phyloP scores from a whole-genome alignment of 192 early-diverging fungal genomes.

The Backusella australiensis region DNA sequence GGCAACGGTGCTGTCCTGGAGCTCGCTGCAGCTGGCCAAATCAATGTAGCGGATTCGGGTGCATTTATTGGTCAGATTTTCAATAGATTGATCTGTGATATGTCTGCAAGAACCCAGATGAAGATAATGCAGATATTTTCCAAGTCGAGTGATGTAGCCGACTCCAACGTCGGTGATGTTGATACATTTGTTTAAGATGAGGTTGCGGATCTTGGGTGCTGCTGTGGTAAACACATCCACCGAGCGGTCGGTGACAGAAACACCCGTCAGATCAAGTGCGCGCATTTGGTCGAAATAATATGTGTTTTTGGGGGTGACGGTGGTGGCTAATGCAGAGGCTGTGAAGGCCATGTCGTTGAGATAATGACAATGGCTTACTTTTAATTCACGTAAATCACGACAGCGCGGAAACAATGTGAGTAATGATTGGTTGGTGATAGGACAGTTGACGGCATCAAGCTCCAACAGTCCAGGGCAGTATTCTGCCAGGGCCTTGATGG shows the following conservation, averaged over 20 bases:
- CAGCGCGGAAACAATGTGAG: slow-evolving; percentile 41
- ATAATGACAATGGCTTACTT: slow-evolving; percentile 37
- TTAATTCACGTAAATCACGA: slow-evolving; percentile 50
- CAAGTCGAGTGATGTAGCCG: slow-evolving; percentile 40
- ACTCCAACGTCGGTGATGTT: slow-evolving; percentile 48
- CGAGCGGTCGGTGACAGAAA: slow-evolving; percentile 46
- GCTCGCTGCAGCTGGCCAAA: slow-evolving; percentile 49
- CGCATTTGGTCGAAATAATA: slow-evolving; percentile 47
- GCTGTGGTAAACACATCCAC: slow-evolving; percentile 40
- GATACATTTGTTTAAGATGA: slow-evolving; percentile 53
- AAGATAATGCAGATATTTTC: slow-evolving; percentile 56
- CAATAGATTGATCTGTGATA: slow-evolving; percentile 49
- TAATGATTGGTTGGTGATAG: slow-evolving; percentile 46
- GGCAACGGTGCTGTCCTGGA: slow-evolving; percentile 49
- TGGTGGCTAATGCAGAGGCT: slow-evolving; percentile 19
- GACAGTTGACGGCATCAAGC: slow-evolving; percentile 50
- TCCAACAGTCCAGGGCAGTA: slow-evolving; percentile 52
- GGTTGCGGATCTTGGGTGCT: slow-evolving; percentile 51
- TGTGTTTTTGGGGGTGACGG: neutral
- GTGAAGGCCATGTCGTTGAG: slow-evolving; percentile 45
- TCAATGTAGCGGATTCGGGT: slow-evolving; percentile 56
- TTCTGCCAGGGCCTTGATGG: slow-evolving; percentile 42
- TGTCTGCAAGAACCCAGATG: slow-evolving; percentile 54
- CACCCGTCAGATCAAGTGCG: slow-evolving; percentile 48
- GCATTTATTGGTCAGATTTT: slow-evolving; percentile 44